Percentiles rank a stretch among this genome's conserved stretches.
phyloP scores from a whole-genome alignment of 495 filamentous ascomycete genomes.

The Podospora conica region DNA sequence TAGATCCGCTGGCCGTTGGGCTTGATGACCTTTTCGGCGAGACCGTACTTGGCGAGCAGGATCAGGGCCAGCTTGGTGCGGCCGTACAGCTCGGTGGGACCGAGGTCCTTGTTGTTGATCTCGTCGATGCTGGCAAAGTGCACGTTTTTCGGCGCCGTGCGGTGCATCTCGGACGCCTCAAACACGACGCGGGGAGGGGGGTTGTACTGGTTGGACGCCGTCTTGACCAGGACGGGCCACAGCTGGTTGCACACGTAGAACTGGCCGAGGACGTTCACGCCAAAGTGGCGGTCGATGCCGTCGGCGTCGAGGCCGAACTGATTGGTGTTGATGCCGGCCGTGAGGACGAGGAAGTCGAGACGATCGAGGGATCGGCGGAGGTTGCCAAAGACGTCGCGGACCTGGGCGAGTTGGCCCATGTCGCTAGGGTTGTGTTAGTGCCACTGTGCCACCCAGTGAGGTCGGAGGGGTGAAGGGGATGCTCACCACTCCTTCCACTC shows the following conservation, averaged over 20 bases:
- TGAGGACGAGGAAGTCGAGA: conserved; percentile 42
- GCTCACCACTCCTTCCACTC: conserved; percentile 36
- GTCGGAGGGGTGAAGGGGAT: too few relatives aligned
- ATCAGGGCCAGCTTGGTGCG: conserved; percentile 52
- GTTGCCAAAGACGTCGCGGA: conserved; percentile 32
- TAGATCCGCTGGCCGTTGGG: conserved; percentile 36
- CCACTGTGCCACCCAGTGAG: not conserved
- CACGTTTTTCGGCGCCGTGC: conserved; percentile 35
- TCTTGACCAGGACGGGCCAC: conserved; percentile 39
- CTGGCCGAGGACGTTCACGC: conserved; percentile 46
- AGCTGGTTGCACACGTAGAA: conserved; percentile 39
- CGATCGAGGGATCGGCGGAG: conserved; percentile 27
- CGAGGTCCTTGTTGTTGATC: conserved; percentile 49
- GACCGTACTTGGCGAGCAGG: conserved; percentile 43
- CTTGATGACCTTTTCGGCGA: conserved; percentile 36
- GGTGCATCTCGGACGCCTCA: conserved; percentile 52
- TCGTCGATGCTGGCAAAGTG: conserved; percentile 45
- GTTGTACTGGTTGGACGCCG: conserved; percentile 23
- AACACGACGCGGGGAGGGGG: conserved; percentile 41
- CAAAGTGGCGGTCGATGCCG: conserved; percentile 47
- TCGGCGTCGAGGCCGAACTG: conserved; percentile 36
- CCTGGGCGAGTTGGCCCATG: conserved; percentile 33
- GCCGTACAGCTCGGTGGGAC: conserved; percentile 46
- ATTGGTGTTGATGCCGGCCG: conserved; percentile 46
- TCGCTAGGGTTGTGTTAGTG: conserved; percentile 17